Base-by-base conservation (phyloP, 495 filamentous ascomycete species). In the Neurospora discreta region DNA sequence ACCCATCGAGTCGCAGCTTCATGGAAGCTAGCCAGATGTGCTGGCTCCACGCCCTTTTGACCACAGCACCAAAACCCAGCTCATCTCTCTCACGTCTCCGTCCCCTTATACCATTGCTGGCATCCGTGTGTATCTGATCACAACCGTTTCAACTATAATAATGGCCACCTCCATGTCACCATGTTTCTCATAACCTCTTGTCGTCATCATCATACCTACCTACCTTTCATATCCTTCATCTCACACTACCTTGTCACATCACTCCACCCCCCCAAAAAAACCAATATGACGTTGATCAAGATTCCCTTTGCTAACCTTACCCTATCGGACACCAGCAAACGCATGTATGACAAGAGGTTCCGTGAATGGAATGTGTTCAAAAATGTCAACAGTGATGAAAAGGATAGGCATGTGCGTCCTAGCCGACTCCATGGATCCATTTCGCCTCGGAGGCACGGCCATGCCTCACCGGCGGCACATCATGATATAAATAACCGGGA, bases 341-440 rank as follows among this genome's bases (percentile, higher is more conserved):
- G 78, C 71, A 80, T 80, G 77, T 80, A 80, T 70, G 78, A 79
- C 76, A 80, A 79, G 73, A 71, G 78, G 2, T 80, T 80, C 52
- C 77, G 78, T 23, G 78, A 80, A 42, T 80, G 78, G 78, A 76
- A 78, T 40, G 74, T 80, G 46, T 80, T 80, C 72, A 80, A 80
- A 41, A 78, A 80, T 41, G 77, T 76, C 71, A 78, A 80, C 73
- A 77, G 77, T 43, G 74, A 78, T 40, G 77, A 77, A 58, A 76
- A 74, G 73, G 75, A 69, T 20, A 65, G 52, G 38, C 38, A 65
- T 65, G 26, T 18, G 16, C 52, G 52, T 9, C 52, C 52, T 65
- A 15, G 52, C 5, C 52, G 52, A 16, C 33, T 65, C 26, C 52
- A 65, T 65, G 26, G 26, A 65, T 33, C 52, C 52, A 65, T 26